Evolutionary conservation across 441 rosid species (phyloP).

Genomic region (Theobroma grandiflorum): DNA sequence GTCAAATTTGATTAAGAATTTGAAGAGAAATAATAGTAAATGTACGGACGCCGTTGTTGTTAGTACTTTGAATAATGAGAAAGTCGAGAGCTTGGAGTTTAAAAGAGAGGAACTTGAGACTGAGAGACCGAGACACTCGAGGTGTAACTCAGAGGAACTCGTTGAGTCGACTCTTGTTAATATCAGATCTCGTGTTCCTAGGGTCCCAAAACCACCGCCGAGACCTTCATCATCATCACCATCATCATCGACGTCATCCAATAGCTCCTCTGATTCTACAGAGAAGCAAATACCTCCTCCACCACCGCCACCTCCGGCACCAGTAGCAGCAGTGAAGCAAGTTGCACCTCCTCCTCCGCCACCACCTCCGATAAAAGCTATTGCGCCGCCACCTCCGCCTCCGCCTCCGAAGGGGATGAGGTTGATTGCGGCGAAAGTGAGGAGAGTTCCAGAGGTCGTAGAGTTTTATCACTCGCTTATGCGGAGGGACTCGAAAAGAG

Average conservation of each 20-base stretch:
- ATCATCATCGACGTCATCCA: conserved; percentile 29
- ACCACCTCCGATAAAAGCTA: conserved; percentile 32
- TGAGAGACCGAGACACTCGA: conserved; percentile 56
- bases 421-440: conserved; percentile 66
- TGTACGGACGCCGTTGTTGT: conserved; percentile 32
- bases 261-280: conserved; percentile 30
- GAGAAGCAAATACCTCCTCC: conserved; percentile 38
- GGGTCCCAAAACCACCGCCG: conserved; percentile 95
- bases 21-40: conserved; percentile 54
- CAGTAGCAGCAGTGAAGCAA: conserved; percentile 32
- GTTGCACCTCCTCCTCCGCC: conserved; percentile 34
- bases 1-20: conserved; percentile 54
- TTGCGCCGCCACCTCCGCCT: conserved; percentile 85
- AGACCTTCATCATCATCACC: conserved; percentile 48
- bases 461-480: conserved; percentile 97
- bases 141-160: conserved; percentile 76
- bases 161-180: conserved; percentile 58
- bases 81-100: conserved; percentile 29
- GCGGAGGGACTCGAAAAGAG: conserved; percentile 87
- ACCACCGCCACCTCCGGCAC: conserved; percentile 48
- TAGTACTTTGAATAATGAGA: conserved; percentile 26
- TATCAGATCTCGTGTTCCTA: conserved; percentile 74
- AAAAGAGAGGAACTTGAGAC: conserved; percentile 53
- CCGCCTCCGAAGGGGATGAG: conserved; percentile 60
- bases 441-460: conserved; percentile 92